Evolutionary conservation across 768 basidiomycete species (phyloP), one percentile per base, ranked within the genome.

Genomic region (Steccherinum ochraceum): DNA sequence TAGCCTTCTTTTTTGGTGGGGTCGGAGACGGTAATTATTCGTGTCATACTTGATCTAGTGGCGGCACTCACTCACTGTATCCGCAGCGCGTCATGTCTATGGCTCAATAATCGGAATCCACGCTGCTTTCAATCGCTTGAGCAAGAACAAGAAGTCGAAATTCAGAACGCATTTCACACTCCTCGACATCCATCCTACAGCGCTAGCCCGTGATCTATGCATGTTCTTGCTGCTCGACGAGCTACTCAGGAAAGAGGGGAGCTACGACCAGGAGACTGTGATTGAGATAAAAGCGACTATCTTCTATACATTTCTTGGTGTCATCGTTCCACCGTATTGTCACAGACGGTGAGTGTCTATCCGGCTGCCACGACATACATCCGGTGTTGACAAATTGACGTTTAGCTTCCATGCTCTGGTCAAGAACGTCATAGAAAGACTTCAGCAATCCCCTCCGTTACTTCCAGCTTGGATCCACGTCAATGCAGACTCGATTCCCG

Each of bases 1-100:
- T 60, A 12, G 42, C 54, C 5, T 56, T 60, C 26, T 35, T 58
- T 4, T 53, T 56, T 40, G 59, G 53, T 27, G 59, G 54, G 7
- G 56, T 60, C 13, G 59, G 59, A 12, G 57, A 60, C 26, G 59
- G 59, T 60, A 45, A 5, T 47, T 41, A 12, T 19, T 18, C 16
- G 3, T 21, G n/a, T n/a, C n/a, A n/a, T n/a, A n/a, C n/a, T n/a
- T n/a, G n/a, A n/a, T n/a, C n/a, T n/a, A n/a, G n/a, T n/a, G n/a
- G n/a, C n/a, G n/a, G n/a, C n/a, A n/a, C n/a, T n/a, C n/a, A n/a
- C n/a, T n/a, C n/a, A n/a, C n/a, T n/a, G n/a, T n/a, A n/a, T n/a
- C n/a, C n/a, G n/a, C n/a, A 48, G 30, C 30, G 7, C 30, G 30
- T 3, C 59, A 60, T 23, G 54, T 51, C 11, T 48, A 58, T 3